Evolutionary conservation across 2,329 filamentous ascomycete genomes (phyloP).

Genomic region (Sclerotinia trifoliorum): DNA sequence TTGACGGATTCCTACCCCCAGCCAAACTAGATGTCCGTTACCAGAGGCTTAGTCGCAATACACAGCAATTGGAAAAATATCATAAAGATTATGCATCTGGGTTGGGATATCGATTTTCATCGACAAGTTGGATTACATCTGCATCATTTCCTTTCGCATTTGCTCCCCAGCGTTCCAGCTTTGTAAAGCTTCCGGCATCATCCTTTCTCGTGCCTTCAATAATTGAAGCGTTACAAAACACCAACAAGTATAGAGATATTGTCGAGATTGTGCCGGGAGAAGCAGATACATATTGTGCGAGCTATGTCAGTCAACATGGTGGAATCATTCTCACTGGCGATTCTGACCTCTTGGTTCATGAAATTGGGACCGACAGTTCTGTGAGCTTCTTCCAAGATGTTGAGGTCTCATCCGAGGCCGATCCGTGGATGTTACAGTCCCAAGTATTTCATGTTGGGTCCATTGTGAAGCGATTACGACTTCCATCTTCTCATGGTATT

Average conservation of each 20-base stretch:
- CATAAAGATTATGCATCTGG: slow-evolving; percentile 27
- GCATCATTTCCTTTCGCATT: slow-evolving; percentile 32
- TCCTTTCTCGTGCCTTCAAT: slow-evolving; percentile 76
- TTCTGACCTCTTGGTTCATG: slow-evolving; percentile 77
- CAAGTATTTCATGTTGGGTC: slow-evolving; percentile 44
- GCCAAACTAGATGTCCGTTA: slow-evolving; percentile 37
- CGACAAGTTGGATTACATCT: background rate
- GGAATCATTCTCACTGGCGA: slow-evolving; percentile 75
- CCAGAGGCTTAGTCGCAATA: slow-evolving; percentile 31
- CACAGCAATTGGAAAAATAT: slow-evolving; percentile 34
- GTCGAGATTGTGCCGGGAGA: slow-evolving; percentile 73
- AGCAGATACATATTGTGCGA: slow-evolving; percentile 78
- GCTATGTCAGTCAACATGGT: slow-evolving; percentile 53
- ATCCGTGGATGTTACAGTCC: slow-evolving; percentile 31
- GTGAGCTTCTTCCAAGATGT: slow-evolving; percentile 71
- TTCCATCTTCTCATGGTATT: slow-evolving; percentile 43
- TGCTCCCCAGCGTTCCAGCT: slow-evolving; percentile 24
- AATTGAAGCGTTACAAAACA: slow-evolving; percentile 64
- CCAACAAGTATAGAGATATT: slow-evolving; percentile 44
- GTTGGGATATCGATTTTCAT: slow-evolving; percentile 25
- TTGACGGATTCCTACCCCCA: slow-evolving; percentile 77
- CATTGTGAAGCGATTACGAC: slow-evolving; percentile 47
- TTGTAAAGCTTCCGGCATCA: slow-evolving; percentile 44
- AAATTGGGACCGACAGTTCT: slow-evolving; percentile 59
- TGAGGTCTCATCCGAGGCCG: slow-evolving; percentile 24